Conservation (phyloP, 768 basidiomycete species). For the Crassisporium funariophilum region DNA sequence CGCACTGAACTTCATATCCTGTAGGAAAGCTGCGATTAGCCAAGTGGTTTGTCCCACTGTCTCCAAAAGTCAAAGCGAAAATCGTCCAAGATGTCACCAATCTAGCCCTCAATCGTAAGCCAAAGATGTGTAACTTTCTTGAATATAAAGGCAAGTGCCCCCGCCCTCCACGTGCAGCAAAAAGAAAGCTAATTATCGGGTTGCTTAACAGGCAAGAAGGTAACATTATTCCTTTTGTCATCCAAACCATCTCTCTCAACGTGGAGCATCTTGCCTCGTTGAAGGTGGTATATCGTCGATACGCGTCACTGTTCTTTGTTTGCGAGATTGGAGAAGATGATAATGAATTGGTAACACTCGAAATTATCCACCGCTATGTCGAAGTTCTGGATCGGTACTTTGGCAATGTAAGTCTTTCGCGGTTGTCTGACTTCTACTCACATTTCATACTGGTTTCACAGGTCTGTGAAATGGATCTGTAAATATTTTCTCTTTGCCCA, state of each 20-base stretch:
- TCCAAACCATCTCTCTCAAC: not conserved
- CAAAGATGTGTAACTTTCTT: constrained; percentile 93
- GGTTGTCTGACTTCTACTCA: constrained; percentile 34
- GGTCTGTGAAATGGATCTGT: constrained; percentile 95
- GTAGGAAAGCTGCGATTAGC: constrained; percentile 90
- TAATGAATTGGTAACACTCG: constrained; percentile 90
- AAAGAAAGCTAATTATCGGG: not conserved
- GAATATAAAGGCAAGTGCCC: constrained; percentile 85
- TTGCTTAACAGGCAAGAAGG: constrained; percentile 31
- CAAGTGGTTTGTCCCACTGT: constrained; percentile 93
- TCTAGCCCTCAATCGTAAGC: constrained; percentile 83
- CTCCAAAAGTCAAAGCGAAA: constrained; percentile 81
- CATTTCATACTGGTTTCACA: constrained; percentile 55
- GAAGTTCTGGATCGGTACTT: constrained; percentile 91
- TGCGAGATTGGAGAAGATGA: constrained; percentile 80
- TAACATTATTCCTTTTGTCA: constrained; percentile 5
- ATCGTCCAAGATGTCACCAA: constrained; percentile 96
- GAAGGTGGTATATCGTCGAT: constrained; percentile 90
- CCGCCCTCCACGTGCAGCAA: not conserved
- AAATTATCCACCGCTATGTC: constrained; percentile 93
- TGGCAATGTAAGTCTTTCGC: constrained; percentile 67
- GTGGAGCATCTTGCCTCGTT: not conserved
- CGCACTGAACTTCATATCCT: no score
- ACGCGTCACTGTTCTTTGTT: constrained; percentile 95
- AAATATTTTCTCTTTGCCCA: constrained; percentile 24